Evolutionary conservation across 129 eudicot genomes (phyloP), one percentile per base, ranked within the genome.

Genomic region (Flaveria sonorensis): DNA sequence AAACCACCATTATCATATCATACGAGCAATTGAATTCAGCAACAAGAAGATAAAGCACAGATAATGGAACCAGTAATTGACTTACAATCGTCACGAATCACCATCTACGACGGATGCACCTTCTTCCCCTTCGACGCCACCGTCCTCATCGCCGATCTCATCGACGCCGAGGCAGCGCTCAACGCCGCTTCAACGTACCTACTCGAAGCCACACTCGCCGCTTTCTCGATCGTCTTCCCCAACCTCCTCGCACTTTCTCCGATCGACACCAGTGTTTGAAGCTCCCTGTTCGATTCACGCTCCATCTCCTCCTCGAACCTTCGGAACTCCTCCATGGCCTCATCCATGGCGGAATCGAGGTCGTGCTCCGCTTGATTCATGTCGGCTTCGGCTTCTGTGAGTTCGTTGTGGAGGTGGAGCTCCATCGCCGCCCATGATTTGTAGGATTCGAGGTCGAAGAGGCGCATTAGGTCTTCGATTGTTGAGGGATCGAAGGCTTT

Each of bases 401-500:
- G 81, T 56, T 88, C 89, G 1, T 32, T 20, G 1, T 86, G 79
- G 26, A 68, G 68, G 2, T 88, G 81, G 24, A 90, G 90, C 78
- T 90, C 97, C 81, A 93, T 82, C 19, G 93, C 85, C 20, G 98
- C 98, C 98, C 98, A 93, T 46, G 96, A 85, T 15, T 88, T 88
- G 89, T 93, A 90, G 5, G 97, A 81, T 52, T 93, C 98, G 30
- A 90, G 42, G 77, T 93, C 98, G 79, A 93, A 90, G 6, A 93
- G 88, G n/a, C 84, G 80, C 92, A 93, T 87, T 53, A 93, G 96
- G 24, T 90, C 87, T 76, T 90, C 92, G 55, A 90, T 90, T 2
- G 88, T 84, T 50, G 91, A 81, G 1, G 97, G 98, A 72, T 90
- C 97, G 76, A 93, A 90, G 82, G 46, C 85, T 70, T 85, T 93